Evolutionary conservation across 352 stramenopile species (phyloP).

Genomic region (Phytopythium ostracodes): DNA sequence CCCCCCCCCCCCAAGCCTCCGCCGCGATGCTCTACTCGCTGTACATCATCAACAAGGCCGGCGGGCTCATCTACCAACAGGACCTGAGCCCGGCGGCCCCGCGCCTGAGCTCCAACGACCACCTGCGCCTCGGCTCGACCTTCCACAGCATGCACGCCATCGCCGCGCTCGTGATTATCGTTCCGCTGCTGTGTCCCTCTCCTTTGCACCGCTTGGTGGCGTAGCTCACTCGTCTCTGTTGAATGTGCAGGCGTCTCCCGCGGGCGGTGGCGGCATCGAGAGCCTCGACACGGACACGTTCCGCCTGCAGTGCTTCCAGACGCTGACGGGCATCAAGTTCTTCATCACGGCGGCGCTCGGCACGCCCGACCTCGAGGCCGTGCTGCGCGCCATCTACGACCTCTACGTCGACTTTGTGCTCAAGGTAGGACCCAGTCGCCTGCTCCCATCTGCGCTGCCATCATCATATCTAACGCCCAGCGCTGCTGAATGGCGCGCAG

Average conservation of each 20-base stretch:
- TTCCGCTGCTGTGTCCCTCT: not conserved
- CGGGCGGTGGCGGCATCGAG: constrained; percentile 86
- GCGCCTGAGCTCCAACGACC: constrained; percentile 90
- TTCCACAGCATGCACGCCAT: constrained; percentile 95
- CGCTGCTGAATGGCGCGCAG: constrained; percentile 18
- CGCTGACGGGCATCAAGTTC: constrained; percentile 91
- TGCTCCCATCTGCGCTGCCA: not conserved
- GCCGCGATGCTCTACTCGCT: constrained; percentile 87
- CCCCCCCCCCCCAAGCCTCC: not conserved
- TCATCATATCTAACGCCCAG: not conserved
- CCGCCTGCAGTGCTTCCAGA: constrained; percentile 91
- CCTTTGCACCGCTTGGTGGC: not conserved
- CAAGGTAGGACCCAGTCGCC: constrained; percentile 61
- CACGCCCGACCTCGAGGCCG: constrained; percentile 79
- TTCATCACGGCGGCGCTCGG: constrained; percentile 90
- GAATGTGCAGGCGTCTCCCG: constrained; percentile 57
- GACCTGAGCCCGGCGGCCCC: constrained; percentile 83
- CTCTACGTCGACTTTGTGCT: constrained; percentile 95
- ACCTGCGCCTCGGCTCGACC: constrained; percentile 90
- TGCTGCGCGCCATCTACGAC: constrained; percentile 89
- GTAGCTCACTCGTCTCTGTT: not conserved
- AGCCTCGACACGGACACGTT: constrained; percentile 91
- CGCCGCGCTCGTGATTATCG: constrained; percentile 51
- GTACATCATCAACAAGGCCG: constrained; percentile 94
- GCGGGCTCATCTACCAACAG: constrained; percentile 92